Evolutionary conservation across 305 asterid genomes (phyloP), one percentile per base, ranked within the genome.

Genomic region (Plantago lanceolata): DNA sequence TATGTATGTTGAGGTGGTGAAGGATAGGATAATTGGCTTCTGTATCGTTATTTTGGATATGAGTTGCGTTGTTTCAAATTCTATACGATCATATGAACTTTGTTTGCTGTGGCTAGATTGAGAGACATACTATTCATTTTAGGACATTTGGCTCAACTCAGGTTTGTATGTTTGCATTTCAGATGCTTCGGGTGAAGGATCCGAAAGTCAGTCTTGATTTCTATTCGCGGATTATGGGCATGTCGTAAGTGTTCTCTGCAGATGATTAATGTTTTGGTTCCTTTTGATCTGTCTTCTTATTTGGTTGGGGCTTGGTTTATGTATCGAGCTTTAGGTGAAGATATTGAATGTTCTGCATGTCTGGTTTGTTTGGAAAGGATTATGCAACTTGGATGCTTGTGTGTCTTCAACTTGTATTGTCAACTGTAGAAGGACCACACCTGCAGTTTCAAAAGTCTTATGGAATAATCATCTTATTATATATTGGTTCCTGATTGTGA

Each of bases 161-260:
- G 43, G 14, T 56, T 52, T 61, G 24, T 72, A 64, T 74, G 7
- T 33, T 45, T 76, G 44, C 63, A 33, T 17, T 73, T 66, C 81
- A 93, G 99, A 93, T 93, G 99, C 68, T 87, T 72, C 84, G 97
- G 14, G 84, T 93, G 16, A 90, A 88, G 88, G 97, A 93, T 73
- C 99, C 97, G 3, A 81, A 82, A 93, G 83, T 62, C 76, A 87
- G 96, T 78, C 95, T 93, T 80, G 94, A 93, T 72, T 93, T 93
- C 86, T 93, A 90, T 87, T 81, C 99, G 50, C 74, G 90, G 59
- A 74, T 84, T 43, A 58, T 93, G 94, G 97, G 97, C 74, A 93
- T 93, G 97, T 83, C 92, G 96, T 90, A 78, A 87, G 96, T 87
- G 54, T 73, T 68, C 66, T 68, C 19, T 28, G 31, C 53, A 47